phyloP scores from a whole-genome alignment of 2,329 filamentous ascomycete species.

The Grosmannia serpens region DNA sequence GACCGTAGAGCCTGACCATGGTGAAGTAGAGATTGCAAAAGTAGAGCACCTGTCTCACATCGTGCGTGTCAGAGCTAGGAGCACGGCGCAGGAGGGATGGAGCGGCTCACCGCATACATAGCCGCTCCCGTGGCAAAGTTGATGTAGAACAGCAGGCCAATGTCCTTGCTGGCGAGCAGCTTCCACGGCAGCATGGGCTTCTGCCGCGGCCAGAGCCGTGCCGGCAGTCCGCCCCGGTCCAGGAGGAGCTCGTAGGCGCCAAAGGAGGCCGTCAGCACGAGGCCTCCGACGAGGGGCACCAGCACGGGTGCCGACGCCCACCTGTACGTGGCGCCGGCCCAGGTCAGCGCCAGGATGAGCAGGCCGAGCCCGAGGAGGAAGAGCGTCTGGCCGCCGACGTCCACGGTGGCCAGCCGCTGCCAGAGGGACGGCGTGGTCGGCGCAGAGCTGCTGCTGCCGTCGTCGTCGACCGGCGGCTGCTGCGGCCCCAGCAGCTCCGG shows the following conservation, averaged over 20 bases:
- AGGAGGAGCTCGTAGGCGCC: slow-evolving; percentile 43
- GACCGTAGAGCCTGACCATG: slow-evolving; percentile 20
- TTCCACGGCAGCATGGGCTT: slow-evolving; percentile 48
- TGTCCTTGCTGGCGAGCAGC: slow-evolving; percentile 45
- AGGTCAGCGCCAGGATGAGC: slow-evolving; percentile 42
- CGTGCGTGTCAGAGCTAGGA: not conserved
- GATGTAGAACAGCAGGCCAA: slow-evolving; percentile 48
- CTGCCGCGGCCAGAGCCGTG: slow-evolving; percentile 38
- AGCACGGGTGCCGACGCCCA: slow-evolving; percentile 40
- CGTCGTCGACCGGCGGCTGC: slow-evolving; percentile 32
- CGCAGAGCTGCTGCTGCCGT: slow-evolving; percentile 12
- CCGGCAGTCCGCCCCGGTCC: slow-evolving; percentile 33
- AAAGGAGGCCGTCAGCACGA: slow-evolving; percentile 28
- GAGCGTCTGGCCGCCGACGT: slow-evolving; percentile 42
- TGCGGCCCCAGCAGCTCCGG: slow-evolving; percentile 45
- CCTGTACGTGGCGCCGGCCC: slow-evolving; percentile 41
- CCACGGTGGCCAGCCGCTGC: slow-evolving; percentile 41
- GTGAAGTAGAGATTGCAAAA: slow-evolving; percentile 9
- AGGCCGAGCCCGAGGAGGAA: slow-evolving; percentile 44
- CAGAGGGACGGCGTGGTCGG: slow-evolving; percentile 3
- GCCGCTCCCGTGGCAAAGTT: slow-evolving; percentile 49
- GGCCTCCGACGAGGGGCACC: slow-evolving; percentile 34
- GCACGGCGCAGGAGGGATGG: not conserved
- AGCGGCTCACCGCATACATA: slow-evolving; percentile 24
- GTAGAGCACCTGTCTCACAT: not conserved